Conservation (phyloP, 495 filamentous ascomycete genomes). For the Podospora pseudoanserina region DNA sequence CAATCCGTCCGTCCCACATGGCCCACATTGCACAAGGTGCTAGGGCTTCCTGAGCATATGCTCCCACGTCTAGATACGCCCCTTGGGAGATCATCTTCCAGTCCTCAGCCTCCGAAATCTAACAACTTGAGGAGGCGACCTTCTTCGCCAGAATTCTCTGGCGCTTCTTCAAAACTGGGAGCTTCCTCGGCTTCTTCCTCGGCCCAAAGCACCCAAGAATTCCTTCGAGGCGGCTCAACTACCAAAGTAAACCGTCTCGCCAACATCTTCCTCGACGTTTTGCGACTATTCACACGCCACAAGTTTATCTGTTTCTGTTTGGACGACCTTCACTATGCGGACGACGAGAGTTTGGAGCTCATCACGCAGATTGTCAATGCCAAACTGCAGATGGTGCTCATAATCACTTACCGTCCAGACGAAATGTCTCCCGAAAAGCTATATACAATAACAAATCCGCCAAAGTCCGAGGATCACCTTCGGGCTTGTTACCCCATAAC, state of each 20-base stretch:
- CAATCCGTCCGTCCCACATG: constrained; percentile 71
- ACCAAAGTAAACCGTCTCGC: constrained; percentile 73
- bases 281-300: constrained; percentile 69
- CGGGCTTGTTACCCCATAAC: constrained; percentile 45
- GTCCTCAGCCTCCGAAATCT: constrained; percentile 19
- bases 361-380: constrained; percentile 68
- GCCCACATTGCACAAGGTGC: constrained; percentile 68
- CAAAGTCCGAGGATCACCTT: constrained; percentile 46
- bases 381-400: constrained; percentile 72
- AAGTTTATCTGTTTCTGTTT: constrained; percentile 80
- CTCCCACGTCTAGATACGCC: constrained; percentile 41
- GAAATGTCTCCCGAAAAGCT: constrained; percentile 48
- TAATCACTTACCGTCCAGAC: constrained; percentile 61
- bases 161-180: constrained; percentile 13
- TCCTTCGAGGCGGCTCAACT: constrained; percentile 63
- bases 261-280: constrained; percentile 80
- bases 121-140: constrained; percentile 34
- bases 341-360: constrained; percentile 78
- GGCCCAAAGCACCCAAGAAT: constrained; percentile 61
- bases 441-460: constrained; percentile 43
- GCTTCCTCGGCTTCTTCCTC: constrained; percentile 20
- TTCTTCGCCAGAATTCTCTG: constrained; percentile 41
- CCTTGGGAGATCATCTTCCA: constrained; percentile 22
- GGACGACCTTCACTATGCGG: constrained; percentile 84
- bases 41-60: constrained; percentile 76